Percentiles rank a stretch among this genome's conserved stretches.
These are phyloP conservation scores for Coleophoma crateriformis DNA, from an alignment of 2,329 filamentous ascomycete genomes.

Conservation along the genomic window DNA sequence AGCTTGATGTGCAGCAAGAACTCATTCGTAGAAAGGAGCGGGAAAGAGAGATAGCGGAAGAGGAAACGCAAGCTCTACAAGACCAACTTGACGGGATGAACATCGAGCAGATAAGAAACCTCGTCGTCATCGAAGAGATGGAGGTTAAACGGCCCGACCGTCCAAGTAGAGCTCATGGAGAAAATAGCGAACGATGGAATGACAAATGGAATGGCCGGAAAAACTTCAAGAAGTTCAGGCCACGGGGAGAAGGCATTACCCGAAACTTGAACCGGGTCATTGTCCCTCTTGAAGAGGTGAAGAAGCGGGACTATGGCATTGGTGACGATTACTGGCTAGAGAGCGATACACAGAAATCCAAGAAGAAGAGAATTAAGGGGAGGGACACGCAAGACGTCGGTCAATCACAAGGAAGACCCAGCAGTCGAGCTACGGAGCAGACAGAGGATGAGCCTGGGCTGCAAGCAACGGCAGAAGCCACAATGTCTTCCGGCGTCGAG, in stretches of 20 bases:
- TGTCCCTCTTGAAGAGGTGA: slow-evolving; percentile 57
- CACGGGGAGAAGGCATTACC: slow-evolving; percentile 42
- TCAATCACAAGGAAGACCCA: slow-evolving; percentile 1
- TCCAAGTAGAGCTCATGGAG: slow-evolving; percentile 25
- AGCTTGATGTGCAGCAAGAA: slow-evolving; percentile 45
- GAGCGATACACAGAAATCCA: slow-evolving; percentile 26
- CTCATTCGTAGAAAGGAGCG: slow-evolving; percentile 53
- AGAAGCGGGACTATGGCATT: slow-evolving; percentile 50
- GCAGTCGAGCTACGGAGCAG: slow-evolving; percentile 2
- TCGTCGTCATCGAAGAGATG: slow-evolving; percentile 75
- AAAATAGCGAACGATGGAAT: slow-evolving; percentile 67
- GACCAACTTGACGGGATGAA: slow-evolving; percentile 59
- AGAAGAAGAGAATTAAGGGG: slow-evolving; percentile 23
- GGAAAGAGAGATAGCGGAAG: slow-evolving; percentile 57
- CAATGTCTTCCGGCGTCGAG: background rate
- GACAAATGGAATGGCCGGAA: slow-evolving; percentile 88
- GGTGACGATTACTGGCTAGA: slow-evolving; percentile 51
- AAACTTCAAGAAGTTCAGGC: slow-evolving; percentile 89
- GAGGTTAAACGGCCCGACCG: slow-evolving; percentile 43
- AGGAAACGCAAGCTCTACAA: slow-evolving; percentile 49
- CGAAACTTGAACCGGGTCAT: slow-evolving; percentile 36
- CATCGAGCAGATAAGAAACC: slow-evolving; percentile 64
- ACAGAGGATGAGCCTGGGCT: background rate
- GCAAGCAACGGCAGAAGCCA: background rate
- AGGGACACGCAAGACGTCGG: slow-evolving; percentile 7